phyloP scores from a whole-genome alignment of 305 asterid species.

The Fraxinus nigra region DNA sequence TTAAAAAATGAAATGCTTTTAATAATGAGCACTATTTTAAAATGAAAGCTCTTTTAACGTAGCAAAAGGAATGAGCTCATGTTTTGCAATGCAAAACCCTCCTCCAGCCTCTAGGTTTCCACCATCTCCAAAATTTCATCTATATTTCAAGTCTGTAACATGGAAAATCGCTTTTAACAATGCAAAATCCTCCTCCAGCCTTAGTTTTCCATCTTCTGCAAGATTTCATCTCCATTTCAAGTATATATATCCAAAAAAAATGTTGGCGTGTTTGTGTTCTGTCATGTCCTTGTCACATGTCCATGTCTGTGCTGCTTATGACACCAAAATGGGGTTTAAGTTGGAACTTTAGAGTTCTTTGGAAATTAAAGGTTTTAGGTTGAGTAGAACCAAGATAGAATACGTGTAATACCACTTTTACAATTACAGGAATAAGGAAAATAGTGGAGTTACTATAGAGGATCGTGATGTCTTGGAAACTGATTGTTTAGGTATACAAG shows the following conservation, averaged over 20 bases:
- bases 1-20: neutral
- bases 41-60: neutral
- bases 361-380: neutral
- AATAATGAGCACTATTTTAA: neutral
- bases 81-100: neutral
- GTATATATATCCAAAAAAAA: neutral
- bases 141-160: neutral
- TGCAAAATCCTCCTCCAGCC: neutral
- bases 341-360: neutral
- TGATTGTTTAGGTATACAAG: neutral
- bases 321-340: neutral
- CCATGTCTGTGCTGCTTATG: neutral
- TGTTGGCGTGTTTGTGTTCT: neutral
- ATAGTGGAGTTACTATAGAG: neutral
- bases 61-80: neutral
- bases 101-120: neutral
- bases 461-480: neutral
- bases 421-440: neutral
- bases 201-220: neutral
- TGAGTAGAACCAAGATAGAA: neutral
- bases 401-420: neutral
- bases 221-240: neutral
- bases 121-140: neutral
- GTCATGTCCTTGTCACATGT: neutral
- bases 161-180: neutral